Evolutionary conservation across 495 filamentous ascomycete species (phyloP).

Genomic region (Apodospora peruviana): DNA sequence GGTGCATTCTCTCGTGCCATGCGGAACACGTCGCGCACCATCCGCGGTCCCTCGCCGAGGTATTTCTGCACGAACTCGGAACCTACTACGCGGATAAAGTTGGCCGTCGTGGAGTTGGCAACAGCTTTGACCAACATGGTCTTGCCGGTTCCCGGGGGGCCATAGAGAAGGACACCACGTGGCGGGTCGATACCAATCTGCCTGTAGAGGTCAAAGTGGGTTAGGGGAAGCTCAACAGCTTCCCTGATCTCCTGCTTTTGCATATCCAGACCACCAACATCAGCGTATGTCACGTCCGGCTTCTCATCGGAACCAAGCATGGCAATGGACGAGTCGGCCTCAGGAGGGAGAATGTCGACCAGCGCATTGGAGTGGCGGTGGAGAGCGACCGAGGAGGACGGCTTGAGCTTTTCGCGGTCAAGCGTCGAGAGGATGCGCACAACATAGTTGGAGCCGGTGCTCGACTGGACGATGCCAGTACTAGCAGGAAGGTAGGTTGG

Average conservation of each 20-base stretch:
- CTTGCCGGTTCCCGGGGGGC: conserved; percentile 95
- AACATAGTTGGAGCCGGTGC: conserved; percentile 97
- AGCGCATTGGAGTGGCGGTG: conserved; percentile 98
- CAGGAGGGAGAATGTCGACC: conserved; percentile 94
- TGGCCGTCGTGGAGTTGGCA: conserved; percentile 95
- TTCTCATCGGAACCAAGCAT: conserved; percentile 97
- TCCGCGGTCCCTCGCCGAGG: conserved; percentile 91
- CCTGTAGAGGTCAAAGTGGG: conserved; percentile 96
- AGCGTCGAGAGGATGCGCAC: conserved; percentile 97
- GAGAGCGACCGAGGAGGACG: conserved; percentile 92
- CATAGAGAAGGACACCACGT: conserved; percentile 91
- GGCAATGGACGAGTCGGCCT: conserved; percentile 96
- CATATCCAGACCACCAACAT: conserved; percentile 98
- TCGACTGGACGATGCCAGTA: conserved; percentile 97
- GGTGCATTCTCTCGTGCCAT: conserved; percentile 99
- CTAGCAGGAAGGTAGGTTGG: conserved; percentile 38
- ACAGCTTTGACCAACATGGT: conserved; percentile 99
- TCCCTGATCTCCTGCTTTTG: conserved; percentile 99
- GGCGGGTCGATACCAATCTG: conserved; percentile 98
- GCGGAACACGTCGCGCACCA: conserved; percentile 98
- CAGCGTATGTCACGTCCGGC: conserved; percentile 96
- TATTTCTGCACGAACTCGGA: conserved; percentile 99
- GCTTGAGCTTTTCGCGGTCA: conserved; percentile 95
- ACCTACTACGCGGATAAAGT: conserved; percentile 96
- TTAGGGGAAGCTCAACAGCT: conserved; percentile 91